A percentile compares a stretch with the other conserved stretches of the same genome.
Conservation (phyloP, 140 eudicot genomes). For the Erigeron philadelphicus region DNA sequence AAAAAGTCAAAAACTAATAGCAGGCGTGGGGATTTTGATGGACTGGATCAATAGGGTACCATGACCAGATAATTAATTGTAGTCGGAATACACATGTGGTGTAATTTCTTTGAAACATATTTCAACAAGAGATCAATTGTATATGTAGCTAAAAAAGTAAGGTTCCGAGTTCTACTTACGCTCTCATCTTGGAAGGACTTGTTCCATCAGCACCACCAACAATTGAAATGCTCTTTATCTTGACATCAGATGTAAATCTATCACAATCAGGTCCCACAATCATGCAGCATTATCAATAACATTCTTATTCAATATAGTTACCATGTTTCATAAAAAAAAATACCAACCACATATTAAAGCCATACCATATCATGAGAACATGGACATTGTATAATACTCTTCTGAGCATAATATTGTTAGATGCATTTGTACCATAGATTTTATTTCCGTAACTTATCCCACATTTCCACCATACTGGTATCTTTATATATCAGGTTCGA, state of each 20-base stretch:
- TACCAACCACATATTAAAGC: conserved; percentile 9
- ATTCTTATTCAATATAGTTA: background rate
- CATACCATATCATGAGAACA: background rate
- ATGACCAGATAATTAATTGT: conserved; percentile 12
- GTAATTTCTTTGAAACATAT: background rate
- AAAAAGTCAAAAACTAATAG: background rate
- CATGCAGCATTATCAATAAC: background rate
- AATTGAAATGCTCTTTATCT: conserved; percentile 88
- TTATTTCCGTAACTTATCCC: background rate
- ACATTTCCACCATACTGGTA: background rate
- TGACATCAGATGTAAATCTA: conserved; percentile 96
- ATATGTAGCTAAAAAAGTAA: conserved; percentile 2
- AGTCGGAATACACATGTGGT: background rate
- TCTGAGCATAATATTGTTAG: conserved; percentile 2
- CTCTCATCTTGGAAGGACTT: conserved; percentile 97
- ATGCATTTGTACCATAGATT: conserved; percentile 5
- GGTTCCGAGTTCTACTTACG: conserved; percentile 48
- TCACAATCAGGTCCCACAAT: conserved; percentile 16
- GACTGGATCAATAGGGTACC: background rate
- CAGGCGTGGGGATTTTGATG: background rate
- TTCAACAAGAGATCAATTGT: background rate
- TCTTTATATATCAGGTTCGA: conserved; percentile 8
- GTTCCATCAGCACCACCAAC: conserved; percentile 97
- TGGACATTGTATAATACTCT: conserved; percentile 4
- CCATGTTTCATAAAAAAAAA: background rate